Conservation (phyloP, 306 rosid species). For the Quercus glauca region DNA sequence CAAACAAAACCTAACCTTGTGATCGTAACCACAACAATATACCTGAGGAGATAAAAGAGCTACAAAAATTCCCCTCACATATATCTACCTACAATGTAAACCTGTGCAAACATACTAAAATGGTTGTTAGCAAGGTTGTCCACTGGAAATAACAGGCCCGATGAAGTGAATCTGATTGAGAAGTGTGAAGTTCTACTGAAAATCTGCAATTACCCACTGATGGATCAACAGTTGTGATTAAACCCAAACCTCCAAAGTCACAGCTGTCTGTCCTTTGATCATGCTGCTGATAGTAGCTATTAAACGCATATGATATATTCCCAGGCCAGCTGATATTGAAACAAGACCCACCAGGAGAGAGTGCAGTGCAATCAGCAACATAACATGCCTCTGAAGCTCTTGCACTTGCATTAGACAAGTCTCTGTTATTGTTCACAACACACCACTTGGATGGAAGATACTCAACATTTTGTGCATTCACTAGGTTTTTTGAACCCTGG, state of each 20-base stretch:
- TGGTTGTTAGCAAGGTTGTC: slow-evolving; percentile 33
- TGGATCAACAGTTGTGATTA: slow-evolving; percentile 88
- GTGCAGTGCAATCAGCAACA: slow-evolving; percentile 71
- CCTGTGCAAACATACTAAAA: slow-evolving; percentile 26
- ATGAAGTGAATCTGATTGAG: slow-evolving; percentile 33
- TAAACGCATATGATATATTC: slow-evolving; percentile 81
- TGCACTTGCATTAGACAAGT: slow-evolving; percentile 61
- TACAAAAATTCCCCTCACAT: slow-evolving; percentile 23
- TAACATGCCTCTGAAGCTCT: slow-evolving; percentile 65
- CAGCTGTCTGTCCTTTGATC: slow-evolving; percentile 78
- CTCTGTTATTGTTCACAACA: slow-evolving; percentile 83
- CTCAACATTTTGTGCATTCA: slow-evolving; percentile 73
- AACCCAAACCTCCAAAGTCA: slow-evolving; percentile 71
- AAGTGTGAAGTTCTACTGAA: slow-evolving; percentile 60
- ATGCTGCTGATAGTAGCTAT: slow-evolving; percentile 85
- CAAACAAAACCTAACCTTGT: slow-evolving; percentile 12
- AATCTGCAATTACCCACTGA: slow-evolving; percentile 70
- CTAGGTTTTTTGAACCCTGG: slow-evolving; percentile 52
- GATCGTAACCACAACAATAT: slow-evolving; percentile 21
- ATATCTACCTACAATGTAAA: slow-evolving; percentile 26
- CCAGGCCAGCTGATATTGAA: slow-evolving; percentile 79
- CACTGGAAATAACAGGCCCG: slow-evolving; percentile 19
- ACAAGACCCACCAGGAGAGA: slow-evolving; percentile 81
- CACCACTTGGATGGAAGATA: slow-evolving; percentile 87
- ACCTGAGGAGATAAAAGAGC: slow-evolving; percentile 19